These are phyloP conservation scores for Picea mariana DNA, from an alignment of 83 land plant genomes.

Conservation along the genomic window DNA sequence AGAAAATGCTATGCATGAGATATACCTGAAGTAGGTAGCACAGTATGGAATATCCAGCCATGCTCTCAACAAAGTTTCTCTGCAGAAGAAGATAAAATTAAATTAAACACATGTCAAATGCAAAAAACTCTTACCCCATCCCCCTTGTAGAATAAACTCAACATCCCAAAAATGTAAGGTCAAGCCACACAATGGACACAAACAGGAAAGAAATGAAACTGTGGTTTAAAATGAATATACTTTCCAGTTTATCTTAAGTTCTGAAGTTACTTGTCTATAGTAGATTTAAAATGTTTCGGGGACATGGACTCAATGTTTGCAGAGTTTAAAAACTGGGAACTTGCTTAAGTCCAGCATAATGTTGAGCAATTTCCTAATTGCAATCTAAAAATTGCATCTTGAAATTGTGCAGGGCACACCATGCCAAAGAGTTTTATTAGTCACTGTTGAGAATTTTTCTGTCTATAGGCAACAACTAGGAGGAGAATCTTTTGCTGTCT, in stretches of 20 bases:
- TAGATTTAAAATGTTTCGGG: no score
- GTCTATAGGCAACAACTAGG: background rate
- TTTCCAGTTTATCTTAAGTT: no score
- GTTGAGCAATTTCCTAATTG: background rate
- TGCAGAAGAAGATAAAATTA: constrained; percentile 32
- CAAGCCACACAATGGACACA: background rate
- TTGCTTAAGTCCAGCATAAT: background rate
- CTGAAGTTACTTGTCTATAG: no score
- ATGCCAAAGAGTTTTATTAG: background rate
- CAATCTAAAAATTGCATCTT: background rate
- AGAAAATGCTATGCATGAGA: background rate
- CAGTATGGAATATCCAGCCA: constrained; percentile 99
- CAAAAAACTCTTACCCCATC: background rate
- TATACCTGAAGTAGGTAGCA: constrained; percentile 95
- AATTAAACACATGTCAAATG: background rate
- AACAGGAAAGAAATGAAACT: background rate
- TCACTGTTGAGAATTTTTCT: background rate
- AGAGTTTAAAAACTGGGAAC: background rate
- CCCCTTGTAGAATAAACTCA: no score
- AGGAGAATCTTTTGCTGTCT: background rate
- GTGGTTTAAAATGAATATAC: no score
- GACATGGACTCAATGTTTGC: no score
- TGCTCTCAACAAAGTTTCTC: constrained; percentile 99
- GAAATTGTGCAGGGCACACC: background rate
- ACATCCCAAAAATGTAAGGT: background rate